Base-by-base conservation (phyloP, 2,329 filamentous ascomycete genomes). In the Colletotrichum horii region DNA sequence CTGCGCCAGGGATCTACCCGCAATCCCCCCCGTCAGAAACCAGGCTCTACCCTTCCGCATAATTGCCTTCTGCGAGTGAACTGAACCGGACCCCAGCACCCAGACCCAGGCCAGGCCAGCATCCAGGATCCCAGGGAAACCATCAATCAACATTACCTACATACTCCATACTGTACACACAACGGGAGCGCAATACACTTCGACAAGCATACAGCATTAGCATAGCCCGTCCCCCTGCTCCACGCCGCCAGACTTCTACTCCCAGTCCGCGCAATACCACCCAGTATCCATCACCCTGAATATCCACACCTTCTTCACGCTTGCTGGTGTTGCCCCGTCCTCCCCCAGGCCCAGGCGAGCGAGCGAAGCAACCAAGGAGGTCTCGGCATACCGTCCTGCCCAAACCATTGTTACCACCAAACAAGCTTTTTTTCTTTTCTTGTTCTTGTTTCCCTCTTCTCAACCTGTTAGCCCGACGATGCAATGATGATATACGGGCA, bases 401-500 rank as follows among this genome's bases (percentile, higher is more conserved):
- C 30, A 19, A 60, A 55, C 70, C 16, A 60, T 38, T 32, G 58
- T 68, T 38, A 34, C 70, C 34, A 24, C 24, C 65, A 76, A 74
- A 76, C 74, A 76, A 76, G 74, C 74, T 69, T 76, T 75, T 30
- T 24, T 60, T 22, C 43, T 52, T 72, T 26, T 64, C 58, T 75
- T 68, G 58, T 75, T 60, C 43, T 22, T 52, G n/a, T 52, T 30
- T 14, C 58, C 28, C 26, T 60, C 56, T 36, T 32, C 24, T 24
- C 56, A 34, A 74, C 28, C 43, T 52, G 26, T 38, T 15, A 34
- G 55, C 58, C 43, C 48, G 48, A 73, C 74, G 65, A 76, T 76
- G 74, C 74, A 66, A 76, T 76, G 74, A 76, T 76, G 74, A 76
- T 76, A 76, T 76, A 76, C 70, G 74, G 74, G 74, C 74, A 76